These are phyloP conservation scores for Eucalyptus polybractea DNA, from an alignment of 345 rosid species.

Conservation along the genomic window DNA sequence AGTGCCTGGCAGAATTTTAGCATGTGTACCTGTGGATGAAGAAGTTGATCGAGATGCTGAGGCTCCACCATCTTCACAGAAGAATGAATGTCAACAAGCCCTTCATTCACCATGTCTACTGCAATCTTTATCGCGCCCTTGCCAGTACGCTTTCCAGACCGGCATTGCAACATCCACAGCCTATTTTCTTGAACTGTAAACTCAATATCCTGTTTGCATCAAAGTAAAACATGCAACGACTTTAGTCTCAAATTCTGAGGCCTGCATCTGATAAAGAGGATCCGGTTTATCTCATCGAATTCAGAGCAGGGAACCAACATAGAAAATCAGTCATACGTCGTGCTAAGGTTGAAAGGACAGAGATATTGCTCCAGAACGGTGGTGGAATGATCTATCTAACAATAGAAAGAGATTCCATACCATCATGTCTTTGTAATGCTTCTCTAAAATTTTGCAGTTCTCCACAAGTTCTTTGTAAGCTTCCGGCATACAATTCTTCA, in stretches of 20 bases:
- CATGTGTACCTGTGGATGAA: conserved; percentile 73
- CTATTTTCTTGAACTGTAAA: conserved; percentile 95
- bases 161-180: conserved; percentile 96
- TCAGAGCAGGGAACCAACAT: not conserved
- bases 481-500: conserved; percentile 69
- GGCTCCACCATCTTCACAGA: conserved; percentile 91
- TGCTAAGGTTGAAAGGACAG: not conserved
- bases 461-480: conserved; percentile 83
- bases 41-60: conserved; percentile 90
- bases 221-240: conserved; percentile 19
- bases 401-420: conserved; percentile 8
- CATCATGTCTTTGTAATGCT: conserved; percentile 96
- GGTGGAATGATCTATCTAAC: not conserved
- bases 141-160: conserved; percentile 91
- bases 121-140: conserved; percentile 90
- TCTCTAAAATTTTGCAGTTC: conserved; percentile 77
- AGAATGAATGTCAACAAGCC: conserved; percentile 50
- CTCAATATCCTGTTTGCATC: conserved; percentile 60
- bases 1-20: not conserved
- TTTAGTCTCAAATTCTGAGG: conserved; percentile 57
- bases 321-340: not conserved
- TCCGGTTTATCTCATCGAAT: conserved; percentile 11
- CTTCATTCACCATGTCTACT: conserved; percentile 87
- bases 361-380: not conserved
- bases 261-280: conserved; percentile 83